Conservation (phyloP, 768 basidiomycete species). For the Sarcomyxa edulis region DNA sequence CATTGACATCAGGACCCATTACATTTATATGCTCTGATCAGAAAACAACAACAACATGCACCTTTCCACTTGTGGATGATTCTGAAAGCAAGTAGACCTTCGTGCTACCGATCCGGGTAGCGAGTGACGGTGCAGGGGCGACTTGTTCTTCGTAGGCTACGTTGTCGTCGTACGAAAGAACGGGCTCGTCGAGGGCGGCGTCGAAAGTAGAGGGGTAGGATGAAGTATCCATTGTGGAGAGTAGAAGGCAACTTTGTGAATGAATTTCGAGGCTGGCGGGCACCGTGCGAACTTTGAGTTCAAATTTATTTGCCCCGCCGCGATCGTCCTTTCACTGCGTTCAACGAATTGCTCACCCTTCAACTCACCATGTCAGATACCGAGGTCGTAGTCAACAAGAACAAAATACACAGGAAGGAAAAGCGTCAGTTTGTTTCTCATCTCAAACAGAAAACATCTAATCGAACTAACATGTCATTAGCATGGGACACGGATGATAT, state of each 20-base stretch:
- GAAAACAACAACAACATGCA: constrained; percentile 38
- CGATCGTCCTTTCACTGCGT: not conserved
- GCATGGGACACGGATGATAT: constrained; percentile 99
- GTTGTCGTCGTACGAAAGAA: constrained; percentile 51
- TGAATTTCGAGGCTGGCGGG: no score
- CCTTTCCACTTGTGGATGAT: constrained; percentile 62
- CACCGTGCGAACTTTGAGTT: constrained; percentile 1
- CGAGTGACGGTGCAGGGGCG: constrained; percentile 38
- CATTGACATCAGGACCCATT: constrained; percentile 22
- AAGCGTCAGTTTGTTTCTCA: constrained; percentile 63
- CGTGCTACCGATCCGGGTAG: constrained; percentile 62
- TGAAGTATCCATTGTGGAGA: no score
- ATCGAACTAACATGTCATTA: constrained; percentile 25
- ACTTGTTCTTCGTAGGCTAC: constrained; percentile 55
- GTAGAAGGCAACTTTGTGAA: no score
- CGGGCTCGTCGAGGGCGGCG: constrained; percentile 21
- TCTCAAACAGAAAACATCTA: no score
- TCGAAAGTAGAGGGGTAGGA: no score
- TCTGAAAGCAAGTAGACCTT: constrained; percentile 81
- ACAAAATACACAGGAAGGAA: constrained; percentile 88
- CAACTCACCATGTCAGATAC: constrained; percentile 35
- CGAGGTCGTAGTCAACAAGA: constrained; percentile 60
- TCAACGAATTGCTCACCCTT: not conserved
- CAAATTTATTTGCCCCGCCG: constrained; percentile 6
- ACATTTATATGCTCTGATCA: constrained; percentile 40